Evolutionary conservation across 257 asterid species (phyloP), one percentile per base, ranked within the genome.

Genomic region (Nicotiana undulata): DNA sequence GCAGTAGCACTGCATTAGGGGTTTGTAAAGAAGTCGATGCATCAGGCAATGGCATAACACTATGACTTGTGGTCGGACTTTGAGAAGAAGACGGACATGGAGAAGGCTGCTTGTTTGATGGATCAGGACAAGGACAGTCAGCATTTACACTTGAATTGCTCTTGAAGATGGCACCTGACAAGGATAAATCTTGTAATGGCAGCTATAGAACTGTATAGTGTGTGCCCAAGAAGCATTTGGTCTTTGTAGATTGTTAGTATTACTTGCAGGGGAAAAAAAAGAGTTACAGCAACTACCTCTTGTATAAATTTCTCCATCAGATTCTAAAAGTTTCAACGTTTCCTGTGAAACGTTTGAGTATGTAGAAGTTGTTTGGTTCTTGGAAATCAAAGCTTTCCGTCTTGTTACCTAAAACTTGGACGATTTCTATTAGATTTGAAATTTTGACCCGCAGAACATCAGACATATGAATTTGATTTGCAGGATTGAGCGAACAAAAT

Each of bases 151-250:
- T 13, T 56, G 61, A 56, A 18, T 56, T 56, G 20, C 11, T 56
- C 11, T 67, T 53, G 82, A 67, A 70, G 67, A 55, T 56, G 81
- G 83, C 9, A 81, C 82, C 89, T 85, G 53, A 60, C 3, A 28
- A 53, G 17, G 75, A 56, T 68, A 13, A n/a, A 6, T 22, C 6
- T 10, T 44, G 74, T 63, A 59, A 22, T 15, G 28, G 6, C 3
- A 29, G 16, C 2, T 12, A 61, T 13, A 12, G 8, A 40, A 59
- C 18, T 26, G 13, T 2, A n/a, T 20, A 26, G 11, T 46, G 6
- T 29, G 4, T 31, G 2, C 5, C 76, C 4, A 0, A 64, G 82
- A 32, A 46, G 65, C 13, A 28, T 64, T 29, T 29, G 72, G 17
- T 29, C 37, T 37, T 67, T 4, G 55, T 37, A 66, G 52, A 66